Base-by-base conservation (phyloP, 2,329 filamentous ascomycete genomes). In the Hymenoscyphus infarciens region DNA sequence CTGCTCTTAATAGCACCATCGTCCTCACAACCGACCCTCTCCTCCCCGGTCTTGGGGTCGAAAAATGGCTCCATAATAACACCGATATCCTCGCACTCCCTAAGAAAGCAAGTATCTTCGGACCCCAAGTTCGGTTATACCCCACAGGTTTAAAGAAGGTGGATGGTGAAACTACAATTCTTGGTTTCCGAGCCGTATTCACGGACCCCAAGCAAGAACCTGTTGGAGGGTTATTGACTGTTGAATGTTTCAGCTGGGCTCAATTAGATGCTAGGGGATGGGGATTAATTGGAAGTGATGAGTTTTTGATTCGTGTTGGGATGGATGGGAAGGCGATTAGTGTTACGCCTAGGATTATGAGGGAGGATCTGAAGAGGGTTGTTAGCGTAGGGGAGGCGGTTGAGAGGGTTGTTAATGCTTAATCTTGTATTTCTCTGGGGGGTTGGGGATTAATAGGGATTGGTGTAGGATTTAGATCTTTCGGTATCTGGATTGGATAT, bases 31-130 rank as follows among this genome's bases (percentile, higher is more conserved):
- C 59, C 13, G 56, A 64, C 33, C n/a, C 57, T 8, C 27, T 29
- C 10, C 66, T 65, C 4, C 70, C 69, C 6, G 73, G 73, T 3
- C 64, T 75, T 1, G 61, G 59, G 0, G 66, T 77, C 16, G 64
- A 67, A 5, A 62, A 63, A 2, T 77, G 70, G 70, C 69, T 75
- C 38, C 71, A 67, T 57, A 75, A 76, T 35, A 68, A 71, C 0
- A 74, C 70, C 0, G 66, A 75, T 57, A 61, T 74, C n/a, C 66
- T 69, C 11, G 53, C 31, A 2, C 15, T 33, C 11, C 53, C 22
- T 6, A 56, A 25, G 56, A 45, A 45, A 45, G 8, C n/a, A 3
- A 5, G n/a, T 0, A 45, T 45, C 16, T 45, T 45, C 39, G 39
- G 39, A 6, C 16, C 39, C 2, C 39, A 45, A 19, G n/a, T 45